phyloP scores from a whole-genome alignment of 140 eudicot genomes.

The Bidens hawaiensis region DNA sequence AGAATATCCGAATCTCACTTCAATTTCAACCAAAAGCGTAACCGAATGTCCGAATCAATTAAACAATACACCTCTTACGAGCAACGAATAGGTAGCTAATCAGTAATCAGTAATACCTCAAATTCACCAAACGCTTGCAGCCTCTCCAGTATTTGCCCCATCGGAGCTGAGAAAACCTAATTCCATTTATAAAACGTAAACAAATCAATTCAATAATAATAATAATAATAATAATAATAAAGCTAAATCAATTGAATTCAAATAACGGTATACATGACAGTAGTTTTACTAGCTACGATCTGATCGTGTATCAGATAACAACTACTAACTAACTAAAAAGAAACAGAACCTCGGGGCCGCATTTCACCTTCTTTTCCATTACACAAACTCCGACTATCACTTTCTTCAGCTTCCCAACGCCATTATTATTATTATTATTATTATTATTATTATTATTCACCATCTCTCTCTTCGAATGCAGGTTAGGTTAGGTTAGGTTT shows the following conservation, averaged over 20 bases:
- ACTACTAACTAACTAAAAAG: slow-evolving; percentile 21
- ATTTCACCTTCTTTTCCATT: slow-evolving; percentile 99
- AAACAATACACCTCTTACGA: not conserved
- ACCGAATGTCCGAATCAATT: slow-evolving; percentile 21
- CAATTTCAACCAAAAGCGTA: slow-evolving; percentile 14
- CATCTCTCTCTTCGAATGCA: slow-evolving; percentile 15
- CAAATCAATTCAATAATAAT: too few relatives aligned
- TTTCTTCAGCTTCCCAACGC: slow-evolving; percentile 37
- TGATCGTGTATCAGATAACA: slow-evolving; percentile 11
- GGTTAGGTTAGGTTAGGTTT: too few relatives aligned
- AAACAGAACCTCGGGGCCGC: slow-evolving; percentile 98
- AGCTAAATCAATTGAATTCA: not conserved
- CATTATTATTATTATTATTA: too few relatives aligned
- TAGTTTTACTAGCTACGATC: slow-evolving; percentile 13
- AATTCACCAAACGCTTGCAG: slow-evolving; percentile 91
- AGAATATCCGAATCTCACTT: slow-evolving; percentile 31
- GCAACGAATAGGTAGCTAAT: not conserved
- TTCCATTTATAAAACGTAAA: too few relatives aligned
- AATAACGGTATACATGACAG: slow-evolving; percentile 9
- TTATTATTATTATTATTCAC: too few relatives aligned
- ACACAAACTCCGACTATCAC: slow-evolving; percentile 89
- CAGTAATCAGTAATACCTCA: slow-evolving; percentile 46
- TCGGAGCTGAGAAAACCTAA: slow-evolving; percentile 90
- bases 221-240: too few relatives aligned
- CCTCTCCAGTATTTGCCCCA: slow-evolving; percentile 87